Conservation (phyloP, 495 filamentous ascomycete genomes). For the Talaromyces ruber region DNA sequence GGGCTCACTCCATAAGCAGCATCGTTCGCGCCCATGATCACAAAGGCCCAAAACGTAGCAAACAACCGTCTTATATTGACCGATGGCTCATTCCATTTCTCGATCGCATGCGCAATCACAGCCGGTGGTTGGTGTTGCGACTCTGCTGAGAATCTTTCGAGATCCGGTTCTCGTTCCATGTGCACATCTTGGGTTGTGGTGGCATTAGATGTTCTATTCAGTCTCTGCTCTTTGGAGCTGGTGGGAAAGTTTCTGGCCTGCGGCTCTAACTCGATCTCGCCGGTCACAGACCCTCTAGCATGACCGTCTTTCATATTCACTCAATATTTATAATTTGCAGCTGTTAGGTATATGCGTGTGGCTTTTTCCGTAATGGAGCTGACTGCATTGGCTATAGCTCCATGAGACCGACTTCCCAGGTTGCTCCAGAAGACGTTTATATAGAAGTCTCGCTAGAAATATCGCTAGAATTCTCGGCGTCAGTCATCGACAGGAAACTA, state of each 20-base stretch:
- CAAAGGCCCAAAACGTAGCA: constrained; percentile 63
- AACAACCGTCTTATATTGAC: constrained; percentile 57
- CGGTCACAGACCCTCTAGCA: neutral
- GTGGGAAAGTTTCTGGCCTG: neutral
- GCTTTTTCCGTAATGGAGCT: neutral
- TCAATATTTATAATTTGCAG: neutral
- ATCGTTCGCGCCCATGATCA: constrained; percentile 78
- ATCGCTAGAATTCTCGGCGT: neutral
- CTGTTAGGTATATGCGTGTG: neutral
- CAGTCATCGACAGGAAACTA: neutral
- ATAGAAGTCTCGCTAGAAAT: too few species aligned
- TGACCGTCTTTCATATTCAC: neutral
- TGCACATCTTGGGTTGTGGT: neutral
- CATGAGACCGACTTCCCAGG: neutral
- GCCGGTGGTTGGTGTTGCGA: neutral
- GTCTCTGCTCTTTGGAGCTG: neutral
- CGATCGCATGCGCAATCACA: constrained; percentile 6
- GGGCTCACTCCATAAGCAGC: constrained; percentile 64
- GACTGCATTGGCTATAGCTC: neutral
- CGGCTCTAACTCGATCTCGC: neutral
- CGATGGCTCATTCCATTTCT: constrained; percentile 63
- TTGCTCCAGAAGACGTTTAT: neutral
- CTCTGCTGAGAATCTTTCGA: neutral
- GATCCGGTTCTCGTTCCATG: neutral
- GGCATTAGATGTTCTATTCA: neutral